Percentiles rank a stretch among this genome's conserved stretches.
Evolutionary conservation across 345 rosid species (phyloP).

Genomic region (Reutealis trisperma): DNA sequence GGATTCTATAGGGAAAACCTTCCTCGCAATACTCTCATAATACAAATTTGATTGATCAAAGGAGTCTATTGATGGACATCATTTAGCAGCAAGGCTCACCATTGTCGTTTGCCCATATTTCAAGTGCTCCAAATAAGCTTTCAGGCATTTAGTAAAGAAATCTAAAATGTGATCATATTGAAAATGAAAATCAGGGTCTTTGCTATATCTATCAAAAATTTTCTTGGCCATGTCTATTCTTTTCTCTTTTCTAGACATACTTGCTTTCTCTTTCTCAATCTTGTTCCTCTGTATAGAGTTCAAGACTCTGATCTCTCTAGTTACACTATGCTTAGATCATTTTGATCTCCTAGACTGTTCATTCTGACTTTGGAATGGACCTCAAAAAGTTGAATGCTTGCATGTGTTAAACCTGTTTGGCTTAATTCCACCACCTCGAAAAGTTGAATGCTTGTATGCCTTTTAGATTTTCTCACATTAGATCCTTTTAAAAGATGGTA

Average conservation of each 20-base stretch:
- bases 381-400: neutral
- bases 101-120: constrained; percentile 31
- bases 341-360: neutral
- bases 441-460: constrained; percentile 26
- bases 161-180: constrained; percentile 55
- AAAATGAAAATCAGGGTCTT: constrained; percentile 49
- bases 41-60: constrained; percentile 48
- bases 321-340: neutral
- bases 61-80: constrained; percentile 68
- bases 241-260: constrained; percentile 38
- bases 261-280: constrained; percentile 44
- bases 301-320: constrained; percentile 17
- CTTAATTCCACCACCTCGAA: constrained; percentile 5
- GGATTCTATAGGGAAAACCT: constrained; percentile 40
- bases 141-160: constrained; percentile 43
- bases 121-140: constrained; percentile 31
- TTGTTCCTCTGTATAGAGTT: constrained; percentile 25
- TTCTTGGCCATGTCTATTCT: constrained; percentile 45
- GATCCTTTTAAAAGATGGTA: constrained; percentile 54
- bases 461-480: constrained; percentile 45
- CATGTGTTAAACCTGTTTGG: neutral
- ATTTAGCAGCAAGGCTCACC: constrained; percentile 63
- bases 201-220: constrained; percentile 33
- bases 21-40: constrained; percentile 61
- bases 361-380: constrained; percentile 16